phyloP scores from a whole-genome alignment of 345 rosid genomes.

The Gossypium raimondii region DNA sequence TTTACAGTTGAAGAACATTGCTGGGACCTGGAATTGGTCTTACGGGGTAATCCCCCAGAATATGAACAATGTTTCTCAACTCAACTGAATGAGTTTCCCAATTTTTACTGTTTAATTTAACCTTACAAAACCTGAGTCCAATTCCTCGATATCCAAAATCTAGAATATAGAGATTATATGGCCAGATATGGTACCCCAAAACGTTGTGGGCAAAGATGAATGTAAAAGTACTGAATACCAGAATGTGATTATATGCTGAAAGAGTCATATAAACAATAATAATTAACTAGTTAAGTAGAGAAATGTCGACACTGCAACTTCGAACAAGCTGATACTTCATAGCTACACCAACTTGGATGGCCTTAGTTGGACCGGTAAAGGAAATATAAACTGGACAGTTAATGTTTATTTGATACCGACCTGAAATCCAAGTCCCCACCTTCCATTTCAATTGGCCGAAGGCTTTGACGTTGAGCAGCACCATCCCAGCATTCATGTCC shows the following conservation, averaged over 20 bases:
- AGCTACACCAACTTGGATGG: constrained; percentile 22
- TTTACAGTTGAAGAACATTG: background rate
- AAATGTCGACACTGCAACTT: constrained; percentile 54
- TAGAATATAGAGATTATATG: background rate
- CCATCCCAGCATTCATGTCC: constrained; percentile 52
- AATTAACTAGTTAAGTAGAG: constrained; percentile 3
- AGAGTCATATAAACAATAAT: background rate
- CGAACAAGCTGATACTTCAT: constrained; percentile 52
- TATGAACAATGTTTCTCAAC: background rate
- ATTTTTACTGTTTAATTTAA: background rate
- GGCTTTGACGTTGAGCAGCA: constrained; percentile 50
- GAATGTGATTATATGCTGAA: background rate
- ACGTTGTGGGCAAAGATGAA: too few species aligned
- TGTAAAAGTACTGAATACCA: background rate
- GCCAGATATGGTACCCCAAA: too few species aligned
- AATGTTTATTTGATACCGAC: constrained; percentile 48
- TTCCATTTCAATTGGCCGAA: constrained; percentile 61
- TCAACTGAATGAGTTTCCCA: background rate
- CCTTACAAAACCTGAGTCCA: constrained; percentile 8
- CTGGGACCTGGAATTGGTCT: background rate
- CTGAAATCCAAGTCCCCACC: constrained; percentile 75
- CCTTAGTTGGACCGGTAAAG: constrained; percentile 17
- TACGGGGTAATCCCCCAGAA: too few species aligned
- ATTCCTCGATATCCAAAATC: constrained; percentile 27
- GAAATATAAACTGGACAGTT: constrained; percentile 59